Conservation (phyloP, 805 yeast species). For the Yarrowia phangngaensis region DNA sequence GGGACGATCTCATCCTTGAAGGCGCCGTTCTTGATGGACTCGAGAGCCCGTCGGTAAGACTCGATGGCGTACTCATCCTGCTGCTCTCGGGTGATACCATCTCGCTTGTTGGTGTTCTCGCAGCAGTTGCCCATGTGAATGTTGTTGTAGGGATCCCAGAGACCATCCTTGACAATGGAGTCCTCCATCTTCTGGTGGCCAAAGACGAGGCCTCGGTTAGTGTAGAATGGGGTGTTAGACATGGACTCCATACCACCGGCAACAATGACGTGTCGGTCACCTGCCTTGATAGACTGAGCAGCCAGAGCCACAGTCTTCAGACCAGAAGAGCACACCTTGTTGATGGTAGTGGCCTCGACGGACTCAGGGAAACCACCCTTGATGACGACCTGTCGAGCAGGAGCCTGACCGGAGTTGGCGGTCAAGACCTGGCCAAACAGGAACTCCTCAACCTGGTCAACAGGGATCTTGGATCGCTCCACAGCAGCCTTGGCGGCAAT, state of each 20-base stretch:
- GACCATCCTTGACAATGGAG: constrained; percentile 70
- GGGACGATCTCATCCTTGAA: constrained; percentile 78
- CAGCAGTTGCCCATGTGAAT: constrained; percentile 93
- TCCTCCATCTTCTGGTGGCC: constrained; percentile 57
- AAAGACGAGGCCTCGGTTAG: constrained; percentile 61
- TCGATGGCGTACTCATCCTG: constrained; percentile 81
- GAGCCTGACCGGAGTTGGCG: constrained; percentile 93
- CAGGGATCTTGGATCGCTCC: constrained; percentile 71
- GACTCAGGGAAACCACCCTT: constrained; percentile 78
- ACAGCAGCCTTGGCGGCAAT: constrained; percentile 84
- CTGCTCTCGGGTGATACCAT: constrained; percentile 67
- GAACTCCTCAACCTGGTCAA: constrained; percentile 78
- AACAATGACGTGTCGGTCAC: constrained; percentile 79
- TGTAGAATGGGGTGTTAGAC: constrained; percentile 89
- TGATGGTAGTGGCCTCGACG: constrained; percentile 82
- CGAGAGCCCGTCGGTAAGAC: constrained; percentile 76
- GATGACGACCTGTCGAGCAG: constrained; percentile 93
- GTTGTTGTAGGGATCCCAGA: constrained; percentile 81
- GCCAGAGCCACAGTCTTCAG: constrained; percentile 83
- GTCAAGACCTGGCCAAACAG: constrained; percentile 86
- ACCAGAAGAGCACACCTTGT: constrained; percentile 96
- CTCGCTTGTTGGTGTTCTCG: constrained; percentile 86
- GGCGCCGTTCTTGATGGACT: constrained; percentile 68
- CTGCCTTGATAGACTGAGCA: constrained; percentile 79
- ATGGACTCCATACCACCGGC: constrained; percentile 97